phyloP scores from a whole-genome alignment of 139 green algal genomes.

The Chlorella sorokiniana region DNA sequence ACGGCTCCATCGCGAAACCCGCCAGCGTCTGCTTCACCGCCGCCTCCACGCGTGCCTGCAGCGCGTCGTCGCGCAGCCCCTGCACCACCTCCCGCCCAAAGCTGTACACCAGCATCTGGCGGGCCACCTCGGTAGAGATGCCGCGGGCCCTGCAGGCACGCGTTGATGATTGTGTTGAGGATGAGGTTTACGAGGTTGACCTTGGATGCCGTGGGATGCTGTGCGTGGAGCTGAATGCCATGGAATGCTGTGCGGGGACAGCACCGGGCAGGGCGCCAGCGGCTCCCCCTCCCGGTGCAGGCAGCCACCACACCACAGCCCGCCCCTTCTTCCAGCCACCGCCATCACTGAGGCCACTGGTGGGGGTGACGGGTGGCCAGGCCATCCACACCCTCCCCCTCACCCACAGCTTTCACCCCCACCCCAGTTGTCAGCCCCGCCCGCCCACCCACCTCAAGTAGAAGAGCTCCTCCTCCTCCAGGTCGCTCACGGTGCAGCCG shows the following conservation, averaged over 20 bases:
- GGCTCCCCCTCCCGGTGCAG: too few species aligned
- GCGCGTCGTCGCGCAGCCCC: slow-evolving; percentile 50
- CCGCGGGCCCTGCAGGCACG: slow-evolving; percentile 69
- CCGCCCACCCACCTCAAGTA: slow-evolving; percentile 85
- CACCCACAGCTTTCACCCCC: not conserved
- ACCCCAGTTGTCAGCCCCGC: not conserved
- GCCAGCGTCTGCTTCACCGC: slow-evolving; percentile 22
- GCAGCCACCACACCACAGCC: too few species aligned
- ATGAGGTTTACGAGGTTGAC: not conserved
- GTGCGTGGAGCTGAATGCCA: too few species aligned
- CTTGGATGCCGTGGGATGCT: too few species aligned
- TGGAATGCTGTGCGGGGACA: too few species aligned
- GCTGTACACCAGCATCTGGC: slow-evolving; percentile 84
- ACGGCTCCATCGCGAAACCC: not conserved
- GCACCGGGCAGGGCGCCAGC: too few species aligned
- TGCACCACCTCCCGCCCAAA: slow-evolving; percentile 89
- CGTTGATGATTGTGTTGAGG: not conserved
- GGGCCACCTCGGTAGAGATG: slow-evolving; percentile 72
- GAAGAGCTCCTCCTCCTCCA: slow-evolving; percentile 98
- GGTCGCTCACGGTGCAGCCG: slow-evolving; percentile 93
- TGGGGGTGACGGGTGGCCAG: not conserved
- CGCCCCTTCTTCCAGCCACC: too few species aligned
- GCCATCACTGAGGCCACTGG: not conserved
- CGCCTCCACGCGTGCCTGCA: slow-evolving; percentile 45
- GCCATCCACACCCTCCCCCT: not conserved